phyloP scores from a whole-genome alignment of 2,329 filamentous ascomycete genomes.

The Canariomyces notabilis region DNA sequence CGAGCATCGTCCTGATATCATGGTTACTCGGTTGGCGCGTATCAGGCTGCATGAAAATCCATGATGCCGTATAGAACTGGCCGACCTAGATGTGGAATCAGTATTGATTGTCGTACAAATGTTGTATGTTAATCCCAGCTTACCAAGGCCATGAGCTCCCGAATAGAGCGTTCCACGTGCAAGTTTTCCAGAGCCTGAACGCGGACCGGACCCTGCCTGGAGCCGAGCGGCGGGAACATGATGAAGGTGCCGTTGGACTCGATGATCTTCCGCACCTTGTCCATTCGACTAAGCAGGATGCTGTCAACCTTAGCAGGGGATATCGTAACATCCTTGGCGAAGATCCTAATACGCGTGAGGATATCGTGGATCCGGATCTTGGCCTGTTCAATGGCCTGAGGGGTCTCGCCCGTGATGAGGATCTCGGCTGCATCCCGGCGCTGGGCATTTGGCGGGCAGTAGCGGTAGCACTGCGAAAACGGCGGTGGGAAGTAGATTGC shows the following conservation, averaged over 20 bases:
- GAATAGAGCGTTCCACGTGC: constrained; percentile 89
- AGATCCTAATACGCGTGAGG: constrained; percentile 73
- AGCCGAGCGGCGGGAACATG: constrained; percentile 81
- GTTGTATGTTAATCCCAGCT: constrained; percentile 31
- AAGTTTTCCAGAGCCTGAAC: constrained; percentile 91
- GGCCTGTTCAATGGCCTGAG: constrained; percentile 77
- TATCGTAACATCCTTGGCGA: constrained; percentile 87
- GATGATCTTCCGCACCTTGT: constrained; percentile 97
- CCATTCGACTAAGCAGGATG: constrained; percentile 81
- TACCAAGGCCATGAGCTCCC: constrained; percentile 92
- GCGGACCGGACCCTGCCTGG: constrained; percentile 76
- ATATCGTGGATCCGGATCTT: constrained; percentile 90
- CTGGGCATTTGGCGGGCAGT: constrained; percentile 74
- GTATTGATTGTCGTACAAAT: constrained; percentile 8
- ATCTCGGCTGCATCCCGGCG: constrained; percentile 84
- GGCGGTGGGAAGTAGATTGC: constrained; percentile 97
- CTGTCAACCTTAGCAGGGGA: constrained; percentile 91
- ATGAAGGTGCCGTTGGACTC: constrained; percentile 95
- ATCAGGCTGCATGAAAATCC: constrained; percentile 84
- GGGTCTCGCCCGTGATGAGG: constrained; percentile 87
- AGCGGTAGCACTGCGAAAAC: constrained; percentile 87
- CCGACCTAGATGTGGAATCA: constrained; percentile 58
- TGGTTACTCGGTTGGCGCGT: constrained; percentile 52
- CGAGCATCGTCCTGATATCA: constrained; percentile 85
- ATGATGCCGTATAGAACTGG: constrained; percentile 95